These are phyloP conservation scores for Chaetomiaceae sp. DNA, from an alignment of 2,329 filamentous ascomycete species.

Conservation along the genomic window DNA sequence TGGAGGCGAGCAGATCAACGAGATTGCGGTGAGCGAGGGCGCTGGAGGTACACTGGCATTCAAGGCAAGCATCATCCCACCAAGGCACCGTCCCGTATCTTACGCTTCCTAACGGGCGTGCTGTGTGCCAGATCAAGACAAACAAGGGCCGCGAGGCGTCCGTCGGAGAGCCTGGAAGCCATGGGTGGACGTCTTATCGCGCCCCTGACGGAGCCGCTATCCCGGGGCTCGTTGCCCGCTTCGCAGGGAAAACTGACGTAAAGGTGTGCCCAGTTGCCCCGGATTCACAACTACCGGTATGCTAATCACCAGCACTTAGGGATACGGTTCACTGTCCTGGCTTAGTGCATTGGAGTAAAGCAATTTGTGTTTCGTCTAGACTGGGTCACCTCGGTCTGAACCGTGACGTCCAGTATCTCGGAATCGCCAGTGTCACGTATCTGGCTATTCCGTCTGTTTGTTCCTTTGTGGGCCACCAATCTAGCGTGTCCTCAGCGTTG, in stretches of 20 bases:
- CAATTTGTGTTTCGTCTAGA: too few relatives aligned
- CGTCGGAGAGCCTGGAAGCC: neutral
- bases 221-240: neutral
- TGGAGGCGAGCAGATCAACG: neutral
- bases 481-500: too few relatives aligned
- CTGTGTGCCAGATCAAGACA: neutral
- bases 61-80: neutral
- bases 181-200: neutral
- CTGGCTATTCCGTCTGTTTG: too few relatives aligned
- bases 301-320: too few relatives aligned
- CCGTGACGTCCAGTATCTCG: too few relatives aligned
- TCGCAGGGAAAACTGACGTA: neutral
- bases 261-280: too few relatives aligned
- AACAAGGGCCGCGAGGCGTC: neutral
- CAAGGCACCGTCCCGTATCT: neutral
- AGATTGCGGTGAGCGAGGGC: neutral
- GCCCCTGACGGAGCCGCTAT: neutral
- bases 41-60: neutral
- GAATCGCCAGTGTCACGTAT: too few relatives aligned
- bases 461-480: too few relatives aligned
- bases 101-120: neutral
- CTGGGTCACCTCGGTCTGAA: too few relatives aligned
- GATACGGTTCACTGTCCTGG: too few relatives aligned
- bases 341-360: too few relatives aligned
- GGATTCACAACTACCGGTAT: too few relatives aligned